A percentile compares a stretch with the other conserved stretches of the same genome.
These are phyloP conservation scores for Esteya vermicola DNA, from an alignment of 2,329 filamentous ascomycete genomes.

Conservation along the genomic window DNA sequence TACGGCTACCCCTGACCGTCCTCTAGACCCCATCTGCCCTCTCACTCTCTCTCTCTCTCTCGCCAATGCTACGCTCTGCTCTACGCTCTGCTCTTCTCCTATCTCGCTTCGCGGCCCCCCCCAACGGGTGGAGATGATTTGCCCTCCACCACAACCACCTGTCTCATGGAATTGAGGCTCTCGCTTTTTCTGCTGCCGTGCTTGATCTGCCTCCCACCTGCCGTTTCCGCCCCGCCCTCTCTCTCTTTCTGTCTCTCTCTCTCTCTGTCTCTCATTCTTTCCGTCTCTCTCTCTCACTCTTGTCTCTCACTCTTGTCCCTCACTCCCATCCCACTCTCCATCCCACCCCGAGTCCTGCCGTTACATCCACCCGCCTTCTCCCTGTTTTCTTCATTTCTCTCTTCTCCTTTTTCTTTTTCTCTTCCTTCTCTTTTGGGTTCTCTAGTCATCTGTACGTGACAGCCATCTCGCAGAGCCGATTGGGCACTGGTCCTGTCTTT, in stretches of 20 bases:
- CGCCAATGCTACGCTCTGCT: too few relatives aligned
- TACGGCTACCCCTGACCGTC: too few relatives aligned
- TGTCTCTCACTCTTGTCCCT: constrained; percentile 6
- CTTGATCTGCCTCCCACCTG: not conserved
- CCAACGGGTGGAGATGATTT: not conserved
- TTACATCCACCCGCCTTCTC: too few relatives aligned
- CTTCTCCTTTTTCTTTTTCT: not conserved
- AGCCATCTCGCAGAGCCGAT: not conserved
- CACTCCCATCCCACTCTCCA: not conserved
- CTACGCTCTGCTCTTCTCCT: too few relatives aligned
- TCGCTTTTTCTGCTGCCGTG: not conserved
- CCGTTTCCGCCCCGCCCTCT: not conserved
- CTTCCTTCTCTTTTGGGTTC: constrained; percentile 1
- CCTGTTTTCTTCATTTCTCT: not conserved
- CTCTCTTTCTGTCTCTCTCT: constrained; percentile 2
- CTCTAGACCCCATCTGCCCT: too few relatives aligned
- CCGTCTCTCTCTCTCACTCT: not conserved
- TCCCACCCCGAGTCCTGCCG: too few relatives aligned
- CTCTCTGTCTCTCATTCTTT: not conserved
- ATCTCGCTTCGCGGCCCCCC: too few relatives aligned
- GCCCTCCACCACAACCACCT: not conserved
- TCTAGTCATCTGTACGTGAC: not conserved
- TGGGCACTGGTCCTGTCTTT: constrained; percentile 9
- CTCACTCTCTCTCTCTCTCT: too few relatives aligned
- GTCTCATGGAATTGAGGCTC: not conserved